Percentiles rank a stretch among this genome's conserved stretches.
These are phyloP conservation scores for Collybia sp. DNA, from an alignment of 768 basidiomycete species.

Conservation along the genomic window DNA sequence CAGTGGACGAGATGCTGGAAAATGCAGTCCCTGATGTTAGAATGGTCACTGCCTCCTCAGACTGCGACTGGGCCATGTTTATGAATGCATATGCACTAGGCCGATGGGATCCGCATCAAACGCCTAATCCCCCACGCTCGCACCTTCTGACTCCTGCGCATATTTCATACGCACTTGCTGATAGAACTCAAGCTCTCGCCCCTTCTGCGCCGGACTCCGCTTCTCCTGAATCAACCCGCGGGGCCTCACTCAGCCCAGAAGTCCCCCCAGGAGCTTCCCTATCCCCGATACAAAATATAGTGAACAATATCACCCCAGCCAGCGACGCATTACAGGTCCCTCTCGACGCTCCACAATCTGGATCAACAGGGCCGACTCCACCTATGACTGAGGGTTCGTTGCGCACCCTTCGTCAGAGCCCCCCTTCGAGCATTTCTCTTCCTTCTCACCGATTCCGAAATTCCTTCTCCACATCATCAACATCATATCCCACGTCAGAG, in stretches of 20 bases:
- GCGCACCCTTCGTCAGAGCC: conserved; percentile 10
- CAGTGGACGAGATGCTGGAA: conserved; percentile 2
- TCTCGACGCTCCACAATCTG: background rate
- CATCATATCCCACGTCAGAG: conserved; percentile 7
- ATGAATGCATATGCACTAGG: conserved; percentile 73
- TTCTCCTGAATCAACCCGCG: background rate
- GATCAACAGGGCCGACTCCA: background rate
- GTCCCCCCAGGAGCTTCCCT: too few relatives aligned
- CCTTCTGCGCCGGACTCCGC: conserved; percentile 2
- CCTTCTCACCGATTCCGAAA: conserved; percentile 28
- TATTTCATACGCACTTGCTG: conserved; percentile 2
- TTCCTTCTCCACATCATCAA: conserved; percentile 22
- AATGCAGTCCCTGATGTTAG: too few relatives aligned
- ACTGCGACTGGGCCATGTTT: conserved; percentile 71
- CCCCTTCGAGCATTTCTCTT: conserved; percentile 17
- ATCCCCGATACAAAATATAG: too few relatives aligned
- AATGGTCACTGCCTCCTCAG: conserved; percentile 5
- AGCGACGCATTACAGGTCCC: too few relatives aligned
- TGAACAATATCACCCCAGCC: too few relatives aligned
- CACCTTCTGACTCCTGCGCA: conserved; percentile 4
- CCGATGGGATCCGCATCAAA: conserved; percentile 74
- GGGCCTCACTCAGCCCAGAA: too few relatives aligned
- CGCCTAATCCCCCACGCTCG: conserved; percentile 51
- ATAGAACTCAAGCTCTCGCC: too few relatives aligned
- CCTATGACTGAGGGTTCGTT: background rate